phyloP scores from a whole-genome alignment of 116 monocot species.

The Iris pallida region DNA sequence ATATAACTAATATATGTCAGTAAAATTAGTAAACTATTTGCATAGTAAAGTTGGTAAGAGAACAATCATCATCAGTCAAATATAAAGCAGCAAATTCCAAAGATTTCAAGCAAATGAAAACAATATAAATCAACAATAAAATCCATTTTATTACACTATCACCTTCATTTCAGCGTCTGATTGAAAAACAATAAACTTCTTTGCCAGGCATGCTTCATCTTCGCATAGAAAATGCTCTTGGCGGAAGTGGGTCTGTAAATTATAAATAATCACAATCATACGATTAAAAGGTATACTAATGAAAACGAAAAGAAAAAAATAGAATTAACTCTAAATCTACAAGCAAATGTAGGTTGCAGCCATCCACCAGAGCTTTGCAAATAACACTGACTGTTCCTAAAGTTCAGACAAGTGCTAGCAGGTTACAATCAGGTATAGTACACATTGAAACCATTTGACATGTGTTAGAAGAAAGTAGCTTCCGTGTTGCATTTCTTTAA shows the following conservation, averaged over 20 bases:
- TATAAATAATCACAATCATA: conserved; percentile 5
- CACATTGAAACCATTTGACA: too few relatives aligned
- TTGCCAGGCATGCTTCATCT: conserved; percentile 70
- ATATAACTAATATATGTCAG: neutral
- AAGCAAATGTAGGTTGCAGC: too few relatives aligned
- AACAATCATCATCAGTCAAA: neutral
- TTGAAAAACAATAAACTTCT: conserved; percentile 90
- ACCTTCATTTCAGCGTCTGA: conserved; percentile 92
- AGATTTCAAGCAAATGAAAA: neutral
- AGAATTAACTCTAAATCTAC: too few relatives aligned
- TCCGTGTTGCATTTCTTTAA: neutral
- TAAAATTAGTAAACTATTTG: neutral
- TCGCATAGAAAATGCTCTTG: conserved; percentile 95
- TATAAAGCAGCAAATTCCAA: neutral
- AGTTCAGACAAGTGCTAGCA: too few relatives aligned
- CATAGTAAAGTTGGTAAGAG: neutral
- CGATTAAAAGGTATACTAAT: neutral
- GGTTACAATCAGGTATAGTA: too few relatives aligned
- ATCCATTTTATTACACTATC: conserved; percentile 4
- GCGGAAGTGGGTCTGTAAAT: conserved; percentile 79
- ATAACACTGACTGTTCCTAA: too few relatives aligned
- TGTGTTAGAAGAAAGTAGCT: too few relatives aligned
- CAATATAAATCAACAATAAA: neutral
- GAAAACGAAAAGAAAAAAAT: neutral
- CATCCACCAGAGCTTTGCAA: too few relatives aligned